A percentile compares a stretch with the other conserved stretches of the same genome.
phyloP scores from a whole-genome alignment of 805 yeast genomes.

The Myxozyma neglecta region DNA sequence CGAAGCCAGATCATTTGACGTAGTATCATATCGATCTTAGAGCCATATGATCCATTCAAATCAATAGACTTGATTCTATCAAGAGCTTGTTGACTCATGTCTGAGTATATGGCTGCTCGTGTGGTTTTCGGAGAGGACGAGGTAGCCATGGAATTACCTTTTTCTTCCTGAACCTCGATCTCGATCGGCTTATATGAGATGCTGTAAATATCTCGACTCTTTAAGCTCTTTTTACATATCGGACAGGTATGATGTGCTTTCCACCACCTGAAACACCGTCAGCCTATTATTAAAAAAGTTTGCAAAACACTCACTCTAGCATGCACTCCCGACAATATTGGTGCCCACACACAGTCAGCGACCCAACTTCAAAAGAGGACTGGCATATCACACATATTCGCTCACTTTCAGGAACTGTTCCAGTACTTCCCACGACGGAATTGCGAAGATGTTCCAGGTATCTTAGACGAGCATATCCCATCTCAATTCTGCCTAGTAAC shows the following conservation, averaged over 20 bases:
- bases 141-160: conserved; percentile 26
- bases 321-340: conserved; percentile 83
- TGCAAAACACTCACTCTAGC: conserved; percentile 41
- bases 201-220: conserved; percentile 57
- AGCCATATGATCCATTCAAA: conserved; percentile 62
- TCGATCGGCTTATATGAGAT: conserved; percentile 59
- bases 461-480: conserved; percentile 46
- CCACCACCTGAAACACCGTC: conserved; percentile 54
- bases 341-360: conserved; percentile 89
- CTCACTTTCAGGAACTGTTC: conserved; percentile 43
- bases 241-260: conserved; percentile 65
- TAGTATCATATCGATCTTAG: conserved; percentile 82
- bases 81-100: conserved; percentile 31
- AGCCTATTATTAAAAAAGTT: not conserved
- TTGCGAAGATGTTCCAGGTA: conserved; percentile 50
- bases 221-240: conserved; percentile 64
- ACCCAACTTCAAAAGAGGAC: conserved; percentile 66
- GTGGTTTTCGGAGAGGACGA: not conserved
- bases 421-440: conserved; percentile 31
- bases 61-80: conserved; percentile 45
- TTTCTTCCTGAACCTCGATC: conserved; percentile 41
- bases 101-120: conserved; percentile 34
- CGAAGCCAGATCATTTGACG: conserved; percentile 68
- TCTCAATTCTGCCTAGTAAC: conserved; percentile 25
- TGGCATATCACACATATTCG: conserved; percentile 77